These are phyloP conservation scores for Thraustochytrium sp. DNA, from an alignment of 352 stramenopile genomes.

Conservation along the genomic window DNA sequence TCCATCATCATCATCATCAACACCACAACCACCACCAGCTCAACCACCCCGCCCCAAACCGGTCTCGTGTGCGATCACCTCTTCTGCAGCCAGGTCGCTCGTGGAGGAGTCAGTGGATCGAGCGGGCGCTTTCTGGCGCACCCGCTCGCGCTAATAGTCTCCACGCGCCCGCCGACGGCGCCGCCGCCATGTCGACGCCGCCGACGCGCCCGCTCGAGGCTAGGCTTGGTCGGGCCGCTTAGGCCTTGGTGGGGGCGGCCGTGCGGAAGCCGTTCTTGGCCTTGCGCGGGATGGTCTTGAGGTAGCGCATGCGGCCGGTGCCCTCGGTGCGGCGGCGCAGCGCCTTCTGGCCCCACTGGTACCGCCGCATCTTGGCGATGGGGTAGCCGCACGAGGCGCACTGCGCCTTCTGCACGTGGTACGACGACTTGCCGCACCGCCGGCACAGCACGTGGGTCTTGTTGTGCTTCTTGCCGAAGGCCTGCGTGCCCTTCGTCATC, in stretches of 20 bases:
- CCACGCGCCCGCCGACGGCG: background rate
- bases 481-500: conserved; percentile 98
- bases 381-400: conserved; percentile 97
- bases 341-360: conserved; percentile 88
- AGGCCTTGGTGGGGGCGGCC: conserved; percentile 67
- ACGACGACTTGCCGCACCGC: conserved; percentile 96
- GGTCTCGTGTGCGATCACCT: too few species aligned
- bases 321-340: conserved; percentile 92
- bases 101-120: too few species aligned
- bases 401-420: conserved; percentile 98
- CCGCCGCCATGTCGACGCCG: background rate
- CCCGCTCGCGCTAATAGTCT: background rate
- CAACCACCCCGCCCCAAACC: too few species aligned
- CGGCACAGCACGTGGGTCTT: conserved; percentile 99
- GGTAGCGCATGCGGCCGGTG: conserved; percentile 94
- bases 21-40: too few species aligned
- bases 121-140: too few species aligned
- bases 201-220: background rate
- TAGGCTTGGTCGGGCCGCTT: background rate
- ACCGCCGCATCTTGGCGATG: conserved; percentile 48
- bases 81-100: too few species aligned
- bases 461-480: conserved; percentile 99
- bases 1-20: background rate
- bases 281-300: conserved; percentile 94
- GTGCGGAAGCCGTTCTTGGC: conserved; percentile 99